A percentile compares a stretch with the other conserved stretches of the same genome.
phyloP scores from a whole-genome alignment of 306 rosid genomes.

The Prunus campanulata region DNA sequence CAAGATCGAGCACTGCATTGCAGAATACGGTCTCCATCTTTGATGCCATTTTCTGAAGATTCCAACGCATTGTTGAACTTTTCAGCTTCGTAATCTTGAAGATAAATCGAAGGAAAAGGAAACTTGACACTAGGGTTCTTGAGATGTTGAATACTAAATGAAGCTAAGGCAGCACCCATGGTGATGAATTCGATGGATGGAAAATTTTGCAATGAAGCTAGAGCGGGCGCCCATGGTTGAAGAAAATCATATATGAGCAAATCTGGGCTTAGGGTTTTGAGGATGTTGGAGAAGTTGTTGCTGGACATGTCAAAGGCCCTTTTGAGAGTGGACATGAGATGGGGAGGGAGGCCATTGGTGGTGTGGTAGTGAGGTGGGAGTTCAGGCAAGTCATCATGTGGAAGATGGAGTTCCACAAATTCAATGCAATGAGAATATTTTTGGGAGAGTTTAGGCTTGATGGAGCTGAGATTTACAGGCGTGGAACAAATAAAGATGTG shows the following conservation, averaged over 20 bases:
- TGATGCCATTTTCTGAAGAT: neutral
- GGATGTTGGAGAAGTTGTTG: conserved; percentile 12
- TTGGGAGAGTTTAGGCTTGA: conserved; percentile 10
- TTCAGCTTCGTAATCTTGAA: neutral
- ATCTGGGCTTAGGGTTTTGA: conserved; percentile 19
- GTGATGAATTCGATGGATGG: conserved; percentile 21
- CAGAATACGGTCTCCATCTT: neutral
- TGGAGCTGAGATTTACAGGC: conserved; percentile 17
- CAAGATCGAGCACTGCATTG: conserved; percentile 3
- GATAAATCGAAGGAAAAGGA: neutral
- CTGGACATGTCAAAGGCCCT: conserved; percentile 31
- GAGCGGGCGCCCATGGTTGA: conserved; percentile 23
- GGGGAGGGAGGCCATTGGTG: neutral
- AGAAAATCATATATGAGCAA: conserved; percentile 11
- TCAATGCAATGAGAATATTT: neutral
- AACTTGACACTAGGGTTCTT: neutral
- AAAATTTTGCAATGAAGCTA: conserved; percentile 23
- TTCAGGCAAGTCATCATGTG: conserved; percentile 17
- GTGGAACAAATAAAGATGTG: conserved; percentile 30
- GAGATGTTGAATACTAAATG: neutral
- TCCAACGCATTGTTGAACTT: neutral
- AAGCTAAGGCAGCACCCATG: neutral
- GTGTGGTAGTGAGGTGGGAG: neutral
- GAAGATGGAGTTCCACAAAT: conserved; percentile 29
- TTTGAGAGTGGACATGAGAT: conserved; percentile 25